These are phyloP conservation scores for Lichtheimia corymbifera DNA, from an alignment of 371 early-diverging fungal genomes.

Conservation along the genomic window DNA sequence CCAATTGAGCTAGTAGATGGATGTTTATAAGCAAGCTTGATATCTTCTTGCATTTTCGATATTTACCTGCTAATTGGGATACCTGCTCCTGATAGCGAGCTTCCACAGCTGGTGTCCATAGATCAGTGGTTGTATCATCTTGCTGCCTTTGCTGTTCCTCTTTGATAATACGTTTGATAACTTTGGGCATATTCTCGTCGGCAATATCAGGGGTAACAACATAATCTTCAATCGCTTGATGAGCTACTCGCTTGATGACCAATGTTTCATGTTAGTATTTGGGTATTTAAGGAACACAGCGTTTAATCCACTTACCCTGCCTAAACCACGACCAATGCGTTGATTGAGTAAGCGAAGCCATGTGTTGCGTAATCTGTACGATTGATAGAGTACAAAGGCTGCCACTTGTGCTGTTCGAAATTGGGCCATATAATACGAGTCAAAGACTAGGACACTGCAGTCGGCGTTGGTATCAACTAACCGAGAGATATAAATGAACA, in stretches of 20 bases:
- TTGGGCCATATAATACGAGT: constrained; percentile 55
- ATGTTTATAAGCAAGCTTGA: no score
- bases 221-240: constrained; percentile 10
- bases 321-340: constrained; percentile 34
- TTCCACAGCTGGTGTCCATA: constrained; percentile 42
- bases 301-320: constrained; percentile 18
- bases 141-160: constrained; percentile 18
- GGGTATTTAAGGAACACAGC: no score
- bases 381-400: constrained; percentile 31
- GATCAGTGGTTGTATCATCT: constrained; percentile 10
- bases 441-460: constrained; percentile 57
- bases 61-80: constrained; percentile 26
- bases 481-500: no score
- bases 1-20: constrained; percentile 16
- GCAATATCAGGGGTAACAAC: constrained; percentile 23
- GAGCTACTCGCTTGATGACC: neutral
- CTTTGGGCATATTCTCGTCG: constrained; percentile 23
- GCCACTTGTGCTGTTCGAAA: constrained; percentile 51
- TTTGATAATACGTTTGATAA: constrained; percentile 33
- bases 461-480: constrained; percentile 63
- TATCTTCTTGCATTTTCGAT: neutral
- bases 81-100: constrained; percentile 27
- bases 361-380: constrained; percentile 29
- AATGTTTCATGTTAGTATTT: no score
- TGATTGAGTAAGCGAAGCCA: constrained; percentile 32